Conservation (phyloP, 257 asterid genomes). For the Solanum corneliomulleri region DNA sequence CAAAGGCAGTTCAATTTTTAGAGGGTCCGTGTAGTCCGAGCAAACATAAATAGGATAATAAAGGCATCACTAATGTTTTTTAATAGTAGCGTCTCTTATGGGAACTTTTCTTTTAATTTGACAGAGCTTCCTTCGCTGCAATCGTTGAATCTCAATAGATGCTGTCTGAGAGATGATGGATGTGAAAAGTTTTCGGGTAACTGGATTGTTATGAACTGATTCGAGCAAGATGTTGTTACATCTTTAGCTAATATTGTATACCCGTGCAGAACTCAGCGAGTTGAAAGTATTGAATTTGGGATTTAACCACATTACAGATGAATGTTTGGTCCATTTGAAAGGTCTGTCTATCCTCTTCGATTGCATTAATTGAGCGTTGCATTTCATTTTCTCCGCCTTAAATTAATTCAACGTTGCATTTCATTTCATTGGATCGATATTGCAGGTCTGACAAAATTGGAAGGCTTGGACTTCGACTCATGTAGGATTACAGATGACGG, state of each 20-base stretch:
- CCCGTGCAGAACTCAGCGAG: neutral
- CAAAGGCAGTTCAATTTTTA: neutral
- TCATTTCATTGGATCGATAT: neutral
- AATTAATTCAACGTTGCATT: neutral
- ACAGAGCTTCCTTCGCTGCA: neutral
- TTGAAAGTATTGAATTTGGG: constrained; percentile 2
- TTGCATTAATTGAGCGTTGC: neutral
- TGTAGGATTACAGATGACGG: neutral
- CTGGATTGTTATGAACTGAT: neutral
- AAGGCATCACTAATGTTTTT: neutral
- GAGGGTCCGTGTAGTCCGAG: neutral
- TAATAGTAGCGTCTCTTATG: rapidly evolving
- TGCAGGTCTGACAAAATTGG: neutral
- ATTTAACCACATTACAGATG: neutral
- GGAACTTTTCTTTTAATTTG: neutral
- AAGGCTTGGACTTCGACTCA: neutral
- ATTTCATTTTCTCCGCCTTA: neutral
- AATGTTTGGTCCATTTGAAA: neutral
- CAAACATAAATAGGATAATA: neutral
- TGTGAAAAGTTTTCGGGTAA: constrained; percentile 1
- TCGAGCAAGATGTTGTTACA: neutral
- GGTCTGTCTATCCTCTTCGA: neutral
- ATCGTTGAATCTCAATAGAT: neutral
- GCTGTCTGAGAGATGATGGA: neutral
- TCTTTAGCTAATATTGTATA: neutral